Conservation (phyloP, 2,329 filamentous ascomycete species). For the Aspergillus candidus region DNA sequence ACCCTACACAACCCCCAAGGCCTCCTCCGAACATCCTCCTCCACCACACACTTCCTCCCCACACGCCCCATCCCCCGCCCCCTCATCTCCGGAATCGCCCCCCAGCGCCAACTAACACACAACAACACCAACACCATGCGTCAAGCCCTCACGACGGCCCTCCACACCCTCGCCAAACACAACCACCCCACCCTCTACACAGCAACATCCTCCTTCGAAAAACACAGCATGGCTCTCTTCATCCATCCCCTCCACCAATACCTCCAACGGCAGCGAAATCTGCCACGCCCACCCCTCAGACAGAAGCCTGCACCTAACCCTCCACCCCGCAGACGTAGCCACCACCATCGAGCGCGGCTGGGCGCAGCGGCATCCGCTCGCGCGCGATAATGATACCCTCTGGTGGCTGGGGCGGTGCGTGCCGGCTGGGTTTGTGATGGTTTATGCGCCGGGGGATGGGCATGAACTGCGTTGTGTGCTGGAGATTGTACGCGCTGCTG, state of each 20-base stretch:
- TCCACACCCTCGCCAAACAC: slow-evolving; percentile 47
- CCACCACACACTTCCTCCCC: slow-evolving; percentile 42
- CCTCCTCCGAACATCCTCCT: slow-evolving; percentile 51
- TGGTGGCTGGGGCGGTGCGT: slow-evolving; percentile 62
- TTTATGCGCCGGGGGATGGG: slow-evolving; percentile 70
- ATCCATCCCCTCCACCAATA: neutral
- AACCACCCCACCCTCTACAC: slow-evolving; percentile 50
- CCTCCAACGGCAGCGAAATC: slow-evolving; percentile 50
- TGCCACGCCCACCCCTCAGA: slow-evolving; percentile 74
- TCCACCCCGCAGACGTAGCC: slow-evolving; percentile 72
- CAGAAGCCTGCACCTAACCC: slow-evolving; percentile 68
- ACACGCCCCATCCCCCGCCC: slow-evolving; percentile 60
- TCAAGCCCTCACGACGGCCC: slow-evolving; percentile 47
- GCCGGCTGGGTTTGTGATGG: slow-evolving; percentile 68
- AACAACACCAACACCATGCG: slow-evolving; percentile 51
- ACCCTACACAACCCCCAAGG: slow-evolving; percentile 51
- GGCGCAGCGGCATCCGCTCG: slow-evolving; percentile 61
- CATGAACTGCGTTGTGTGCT: slow-evolving; percentile 62
- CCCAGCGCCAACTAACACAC: slow-evolving; percentile 72
- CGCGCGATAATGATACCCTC: slow-evolving; percentile 43
- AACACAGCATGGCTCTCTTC: slow-evolving; percentile 73
- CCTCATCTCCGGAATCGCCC: slow-evolving; percentile 66
- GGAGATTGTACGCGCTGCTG: slow-evolving; percentile 65
- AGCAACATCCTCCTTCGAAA: slow-evolving; percentile 71
- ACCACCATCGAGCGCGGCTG: slow-evolving; percentile 68